Evolutionary conservation across 2,329 filamentous ascomycete species (phyloP).

Genomic region (Phyllosticta citriasiana): DNA sequence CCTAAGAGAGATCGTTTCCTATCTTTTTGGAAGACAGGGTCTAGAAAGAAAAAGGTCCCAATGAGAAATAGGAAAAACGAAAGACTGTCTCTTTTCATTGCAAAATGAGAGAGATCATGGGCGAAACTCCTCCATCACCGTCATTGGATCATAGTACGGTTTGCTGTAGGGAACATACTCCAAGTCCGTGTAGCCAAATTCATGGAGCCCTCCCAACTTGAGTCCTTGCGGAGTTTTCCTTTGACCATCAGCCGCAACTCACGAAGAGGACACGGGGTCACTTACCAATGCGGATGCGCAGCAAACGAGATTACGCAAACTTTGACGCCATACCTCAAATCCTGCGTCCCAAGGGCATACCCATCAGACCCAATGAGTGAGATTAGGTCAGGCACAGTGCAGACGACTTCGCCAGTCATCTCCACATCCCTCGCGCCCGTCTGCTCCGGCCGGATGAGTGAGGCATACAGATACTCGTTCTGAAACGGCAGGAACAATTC

Average conservation of each 20-base stretch:
- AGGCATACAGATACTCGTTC: conserved; percentile 1
- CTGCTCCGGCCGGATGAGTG: background rate
- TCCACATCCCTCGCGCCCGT: background rate
- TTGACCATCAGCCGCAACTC: background rate
- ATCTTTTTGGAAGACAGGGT: too few species aligned
- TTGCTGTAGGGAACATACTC: background rate
- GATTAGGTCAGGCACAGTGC: conserved; percentile 1
- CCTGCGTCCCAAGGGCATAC: background rate
- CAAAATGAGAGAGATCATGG: background rate
- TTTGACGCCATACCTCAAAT: background rate
- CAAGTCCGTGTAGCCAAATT: background rate
- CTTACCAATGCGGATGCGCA: background rate
- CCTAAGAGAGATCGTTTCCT: too few species aligned
- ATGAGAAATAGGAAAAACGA: too few species aligned
- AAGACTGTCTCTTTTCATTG: background rate
- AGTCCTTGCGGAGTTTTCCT: background rate
- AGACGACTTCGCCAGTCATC: background rate
- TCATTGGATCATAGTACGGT: background rate
- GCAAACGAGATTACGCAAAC: background rate
- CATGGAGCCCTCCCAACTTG: background rate
- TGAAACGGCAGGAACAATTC: conserved; percentile 1
- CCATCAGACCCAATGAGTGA: background rate
- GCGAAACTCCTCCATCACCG: background rate
- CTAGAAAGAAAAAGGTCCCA: too few species aligned
- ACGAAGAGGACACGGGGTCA: background rate